Evolutionary conservation across 164 flowering plant genomes (phyloP), one percentile per base, ranked within the genome.

Genomic region (Vitis vinifera): DNA sequence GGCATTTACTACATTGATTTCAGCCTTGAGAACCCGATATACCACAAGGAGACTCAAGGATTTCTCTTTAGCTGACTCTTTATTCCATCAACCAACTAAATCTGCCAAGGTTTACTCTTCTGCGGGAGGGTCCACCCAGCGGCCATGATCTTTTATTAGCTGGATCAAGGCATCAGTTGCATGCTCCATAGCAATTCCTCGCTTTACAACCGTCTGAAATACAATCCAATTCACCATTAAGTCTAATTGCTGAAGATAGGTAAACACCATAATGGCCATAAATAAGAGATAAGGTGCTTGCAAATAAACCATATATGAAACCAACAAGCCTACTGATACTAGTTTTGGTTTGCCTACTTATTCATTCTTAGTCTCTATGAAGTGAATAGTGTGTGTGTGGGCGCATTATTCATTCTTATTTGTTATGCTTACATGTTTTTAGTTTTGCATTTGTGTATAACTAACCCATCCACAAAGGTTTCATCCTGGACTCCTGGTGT

Each of bases 121-220:
- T 1, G 81, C 68, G 0, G 95, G 94, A 50, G 98, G 98, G 23
- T 94, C 99, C 47, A 90, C 97, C 98, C 99, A 94, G 6, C 99
- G 97, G 51, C 92, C 98, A 51, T 94, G 87, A 48, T 94, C 99
- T 81, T 94, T 94, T 51, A 94, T 94, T 44, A 92, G 86, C 77
- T 94, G 87, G 77, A 94, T 91, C 80, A 94, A 76, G 13, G 99
- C 99, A 78, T 94, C 94, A 1, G 99, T 94, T 27, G 99, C 99
- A 23, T 71, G 75, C 67, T 83, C 96, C 99, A 92, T 92, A 13
- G 74, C 90, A 50, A 94, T 91, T 64, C 84, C 99, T 64, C 99
- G 87, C 86, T 90, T 81, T 64, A 94, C 97, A 68, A 94, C 96
- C 12, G 88, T 88, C 97, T 94, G 93, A 65, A 69, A 76, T 9